Conservation (phyloP, 2,329 filamentous ascomycete species). For the Ilyonectria destructans region DNA sequence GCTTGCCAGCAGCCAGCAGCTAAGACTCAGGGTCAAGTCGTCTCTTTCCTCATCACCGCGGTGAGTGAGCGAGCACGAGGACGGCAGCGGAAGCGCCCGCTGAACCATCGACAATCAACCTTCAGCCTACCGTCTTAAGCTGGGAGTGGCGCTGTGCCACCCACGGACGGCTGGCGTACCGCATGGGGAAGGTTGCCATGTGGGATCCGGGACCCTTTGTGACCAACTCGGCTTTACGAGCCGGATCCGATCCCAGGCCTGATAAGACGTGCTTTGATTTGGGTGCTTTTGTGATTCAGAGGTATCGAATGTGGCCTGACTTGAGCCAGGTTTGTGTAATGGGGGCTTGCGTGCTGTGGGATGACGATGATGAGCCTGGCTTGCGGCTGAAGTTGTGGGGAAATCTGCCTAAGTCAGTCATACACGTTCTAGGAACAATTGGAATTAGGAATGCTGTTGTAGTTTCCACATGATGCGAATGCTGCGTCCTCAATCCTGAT, state of each 20-base stretch:
- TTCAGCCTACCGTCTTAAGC: background rate
- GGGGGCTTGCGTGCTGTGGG: no score
- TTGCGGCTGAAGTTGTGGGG: background rate
- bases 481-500: background rate
- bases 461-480: background rate
- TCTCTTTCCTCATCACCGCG: slow-evolving; percentile 29
- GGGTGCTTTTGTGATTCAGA: background rate
- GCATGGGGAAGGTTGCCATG: slow-evolving; percentile 12
- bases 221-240: slow-evolving; percentile 20
- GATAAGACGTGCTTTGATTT: slow-evolving; percentile 10
- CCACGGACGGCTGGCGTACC: slow-evolving; percentile 8
- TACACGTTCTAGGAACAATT: background rate
- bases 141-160: slow-evolving; percentile 5
- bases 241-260: background rate
- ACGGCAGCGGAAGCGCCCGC: background rate
- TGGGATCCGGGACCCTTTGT: background rate
- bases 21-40: slow-evolving; percentile 18
- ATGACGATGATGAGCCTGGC: background rate
- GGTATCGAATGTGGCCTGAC: background rate
- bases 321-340: background rate
- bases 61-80: slow-evolving; percentile 1
- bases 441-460: background rate
- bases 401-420: background rate
- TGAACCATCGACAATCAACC: background rate
- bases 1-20: background rate